These are phyloP conservation scores for Urtica urens DNA, from an alignment of 306 rosid genomes.

Conservation along the genomic window DNA sequence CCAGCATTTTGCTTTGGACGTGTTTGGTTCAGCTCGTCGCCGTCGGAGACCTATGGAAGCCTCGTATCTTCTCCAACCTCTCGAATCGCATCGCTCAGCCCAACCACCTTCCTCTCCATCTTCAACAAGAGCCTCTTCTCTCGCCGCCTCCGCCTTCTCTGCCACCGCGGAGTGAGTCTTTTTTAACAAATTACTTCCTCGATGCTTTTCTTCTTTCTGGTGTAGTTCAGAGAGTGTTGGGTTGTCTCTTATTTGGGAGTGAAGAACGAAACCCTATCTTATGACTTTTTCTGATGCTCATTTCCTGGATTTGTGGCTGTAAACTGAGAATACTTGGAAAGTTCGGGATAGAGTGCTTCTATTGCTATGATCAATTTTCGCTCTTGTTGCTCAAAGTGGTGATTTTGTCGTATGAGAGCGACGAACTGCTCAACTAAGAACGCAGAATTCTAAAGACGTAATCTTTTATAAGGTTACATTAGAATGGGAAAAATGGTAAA, in stretches of 20 bases:
- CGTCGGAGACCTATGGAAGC: conserved; percentile 73
- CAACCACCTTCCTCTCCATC: conserved; percentile 20
- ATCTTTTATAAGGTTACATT: too few relatives aligned
- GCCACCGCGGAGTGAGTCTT: conserved; percentile 65
- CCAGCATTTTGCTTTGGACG: conserved; percentile 87
- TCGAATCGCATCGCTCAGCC: conserved; percentile 43
- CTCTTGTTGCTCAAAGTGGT: too few relatives aligned
- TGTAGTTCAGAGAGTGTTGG: background rate
- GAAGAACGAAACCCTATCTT: too few relatives aligned
- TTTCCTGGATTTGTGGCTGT: too few relatives aligned
- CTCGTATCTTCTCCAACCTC: conserved; percentile 51
- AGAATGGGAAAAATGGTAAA: too few relatives aligned
- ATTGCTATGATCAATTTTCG: too few relatives aligned
- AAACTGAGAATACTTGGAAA: too few relatives aligned
- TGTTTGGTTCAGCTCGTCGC: conserved; percentile 82
- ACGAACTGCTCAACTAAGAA: too few relatives aligned
- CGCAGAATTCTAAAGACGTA: too few relatives aligned
- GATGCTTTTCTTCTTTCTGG: background rate
- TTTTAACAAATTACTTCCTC: background rate
- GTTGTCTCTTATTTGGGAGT: background rate
- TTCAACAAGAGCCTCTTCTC: conserved; percentile 16
- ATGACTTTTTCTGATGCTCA: too few relatives aligned
- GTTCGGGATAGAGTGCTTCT: too few relatives aligned
- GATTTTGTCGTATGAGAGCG: too few relatives aligned
- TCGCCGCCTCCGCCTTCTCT: conserved; percentile 46